Conservation (phyloP, 2,329 filamentous ascomycete genomes). For the Lasiodiplodia gonubiensis region DNA sequence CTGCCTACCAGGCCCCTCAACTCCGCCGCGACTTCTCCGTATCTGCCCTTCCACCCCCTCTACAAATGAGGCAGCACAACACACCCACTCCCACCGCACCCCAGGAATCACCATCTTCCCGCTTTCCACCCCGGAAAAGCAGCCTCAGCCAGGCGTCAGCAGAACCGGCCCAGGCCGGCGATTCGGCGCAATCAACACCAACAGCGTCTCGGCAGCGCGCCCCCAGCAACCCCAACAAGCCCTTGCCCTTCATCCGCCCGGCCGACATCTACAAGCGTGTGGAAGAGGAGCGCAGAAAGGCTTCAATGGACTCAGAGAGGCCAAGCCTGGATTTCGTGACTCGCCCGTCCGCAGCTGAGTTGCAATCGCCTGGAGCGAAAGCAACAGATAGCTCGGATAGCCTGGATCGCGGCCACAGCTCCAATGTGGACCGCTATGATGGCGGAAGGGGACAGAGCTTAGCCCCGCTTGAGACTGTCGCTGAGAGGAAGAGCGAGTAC, state of each 20-base stretch:
- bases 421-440: slow-evolving; percentile 8
- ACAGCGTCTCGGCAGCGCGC: slow-evolving; percentile 36
- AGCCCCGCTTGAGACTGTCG: slow-evolving; percentile 58
- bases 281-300: slow-evolving; percentile 67
- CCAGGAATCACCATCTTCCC: slow-evolving; percentile 39
- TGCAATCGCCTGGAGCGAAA: slow-evolving; percentile 6
- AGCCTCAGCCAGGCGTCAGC: slow-evolving; percentile 56
- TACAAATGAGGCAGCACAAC: slow-evolving; percentile 47
- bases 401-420: slow-evolving; percentile 6
- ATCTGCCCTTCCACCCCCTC: slow-evolving; percentile 57
- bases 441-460: slow-evolving; percentile 23
- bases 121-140: slow-evolving; percentile 66
- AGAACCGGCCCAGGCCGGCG: not conserved
- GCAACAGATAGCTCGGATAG: slow-evolving; percentile 29
- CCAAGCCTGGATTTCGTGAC: slow-evolving; percentile 62
- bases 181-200: slow-evolving; percentile 23
- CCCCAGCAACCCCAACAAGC: slow-evolving; percentile 51
- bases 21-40: slow-evolving; percentile 58
- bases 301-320: slow-evolving; percentile 63
- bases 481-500: slow-evolving; percentile 65
- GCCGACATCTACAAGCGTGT: slow-evolving; percentile 78
- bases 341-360: slow-evolving; percentile 36
- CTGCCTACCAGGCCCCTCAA: slow-evolving; percentile 41
- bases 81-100: slow-evolving; percentile 46
- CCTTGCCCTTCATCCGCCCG: slow-evolving; percentile 71